A percentile compares a stretch with the other conserved stretches of the same genome.
Evolutionary conservation across 192 early-diverging fungal species (phyloP).

Genomic region (Coemansia aciculifera): DNA sequence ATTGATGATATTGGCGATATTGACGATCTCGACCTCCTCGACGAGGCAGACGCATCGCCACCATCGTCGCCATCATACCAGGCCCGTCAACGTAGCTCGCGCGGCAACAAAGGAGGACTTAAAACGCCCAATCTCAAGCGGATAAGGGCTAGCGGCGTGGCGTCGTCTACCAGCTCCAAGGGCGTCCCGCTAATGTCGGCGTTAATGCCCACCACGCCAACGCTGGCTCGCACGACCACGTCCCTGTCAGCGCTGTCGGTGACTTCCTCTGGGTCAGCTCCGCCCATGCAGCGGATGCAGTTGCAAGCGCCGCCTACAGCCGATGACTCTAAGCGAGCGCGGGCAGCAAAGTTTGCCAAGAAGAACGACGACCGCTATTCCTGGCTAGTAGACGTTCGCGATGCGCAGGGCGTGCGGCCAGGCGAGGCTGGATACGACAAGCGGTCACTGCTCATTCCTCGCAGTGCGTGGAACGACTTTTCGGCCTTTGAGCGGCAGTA

Average conservation of each 20-base stretch:
- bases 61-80: not conserved
- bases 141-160: conserved; percentile 12
- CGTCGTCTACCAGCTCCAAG: conserved; percentile 23
- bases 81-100: not conserved
- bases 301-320: conserved; percentile 20
- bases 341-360: conserved; percentile 75
- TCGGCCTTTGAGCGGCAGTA: conserved; percentile 97
- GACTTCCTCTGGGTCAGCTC: conserved; percentile 19
- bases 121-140: conserved; percentile 14
- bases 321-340: conserved; percentile 50
- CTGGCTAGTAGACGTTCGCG: conserved; percentile 84
- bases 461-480: conserved; percentile 77
- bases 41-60: not conserved
- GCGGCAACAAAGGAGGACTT: not conserved
- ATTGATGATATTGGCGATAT: conserved; percentile 12
- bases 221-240: conserved; percentile 16
- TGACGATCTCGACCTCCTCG: conserved; percentile 7
- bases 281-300: conserved; percentile 19
- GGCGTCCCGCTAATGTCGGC: conserved; percentile 20
- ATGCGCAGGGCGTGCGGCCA: conserved; percentile 67
- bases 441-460: conserved; percentile 84
- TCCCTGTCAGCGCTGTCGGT: conserved; percentile 23
- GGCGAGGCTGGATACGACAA: conserved; percentile 87
- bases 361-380: conserved; percentile 80
- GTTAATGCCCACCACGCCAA: conserved; percentile 1